Conservation (phyloP, 225 moss, liverwort and hornwort species). For the Pseudisothecium myosuroides region DNA sequence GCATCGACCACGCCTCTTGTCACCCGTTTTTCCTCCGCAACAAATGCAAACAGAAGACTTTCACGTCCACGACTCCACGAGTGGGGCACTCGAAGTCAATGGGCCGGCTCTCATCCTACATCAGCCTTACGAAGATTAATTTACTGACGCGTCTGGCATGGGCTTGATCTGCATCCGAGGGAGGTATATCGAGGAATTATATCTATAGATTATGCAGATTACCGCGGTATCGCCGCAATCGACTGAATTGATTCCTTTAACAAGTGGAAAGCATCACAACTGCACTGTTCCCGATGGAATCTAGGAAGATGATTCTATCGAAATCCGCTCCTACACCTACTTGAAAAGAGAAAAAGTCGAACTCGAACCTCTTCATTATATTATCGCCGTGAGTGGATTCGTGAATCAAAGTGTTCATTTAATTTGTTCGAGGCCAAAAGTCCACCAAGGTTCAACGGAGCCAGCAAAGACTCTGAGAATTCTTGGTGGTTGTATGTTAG, state of each 20-base stretch:
- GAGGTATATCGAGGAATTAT: neutral
- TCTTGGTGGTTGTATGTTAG: neutral
- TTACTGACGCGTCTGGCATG: neutral
- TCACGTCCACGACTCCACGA: neutral
- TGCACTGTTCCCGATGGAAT: neutral
- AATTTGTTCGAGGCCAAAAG: neutral
- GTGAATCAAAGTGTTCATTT: neutral
- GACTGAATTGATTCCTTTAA: neutral
- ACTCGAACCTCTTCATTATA: neutral
- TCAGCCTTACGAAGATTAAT: neutral
- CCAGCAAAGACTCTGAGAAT: neutral
- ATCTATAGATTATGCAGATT: neutral
- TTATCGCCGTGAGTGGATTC: neutral
- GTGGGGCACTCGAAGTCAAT: neutral
- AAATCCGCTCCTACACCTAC: neutral
- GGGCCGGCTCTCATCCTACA: neutral
- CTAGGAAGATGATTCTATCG: neutral
- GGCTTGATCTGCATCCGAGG: neutral
- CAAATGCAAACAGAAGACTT: neutral
- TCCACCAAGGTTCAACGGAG: neutral
- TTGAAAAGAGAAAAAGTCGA: neutral
- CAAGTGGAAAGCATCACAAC: neutral
- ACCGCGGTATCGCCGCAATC: neutral
- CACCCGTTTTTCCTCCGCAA: neutral
- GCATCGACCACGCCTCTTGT: neutral